phyloP scores from a whole-genome alignment of 495 filamentous ascomycete species.

The Penicillium coprophilum region DNA sequence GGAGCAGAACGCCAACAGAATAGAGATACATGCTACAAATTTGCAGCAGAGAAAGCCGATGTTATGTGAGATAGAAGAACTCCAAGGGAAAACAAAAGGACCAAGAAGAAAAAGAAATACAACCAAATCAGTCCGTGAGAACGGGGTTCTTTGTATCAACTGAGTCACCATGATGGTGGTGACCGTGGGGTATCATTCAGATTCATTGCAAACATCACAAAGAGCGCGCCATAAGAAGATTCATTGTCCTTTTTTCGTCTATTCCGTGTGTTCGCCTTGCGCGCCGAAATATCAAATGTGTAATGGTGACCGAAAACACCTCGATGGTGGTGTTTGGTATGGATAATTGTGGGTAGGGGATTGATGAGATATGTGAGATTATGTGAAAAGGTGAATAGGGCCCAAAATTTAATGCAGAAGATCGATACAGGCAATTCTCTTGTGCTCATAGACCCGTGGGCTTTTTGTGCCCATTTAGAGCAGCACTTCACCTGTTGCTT shows the following conservation, averaged over 20 bases:
- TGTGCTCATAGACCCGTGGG: background rate
- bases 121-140: background rate
- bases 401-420: background rate
- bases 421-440: background rate
- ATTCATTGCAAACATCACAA: conserved; percentile 25
- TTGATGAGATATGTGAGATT: conserved; percentile 5
- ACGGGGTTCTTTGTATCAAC: conserved; percentile 4
- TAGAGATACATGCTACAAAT: conserved; percentile 5
- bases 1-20: background rate
- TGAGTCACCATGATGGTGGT: conserved; percentile 6
- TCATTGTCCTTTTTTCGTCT: conserved; percentile 4
- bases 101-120: background rate
- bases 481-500: conserved; percentile 17
- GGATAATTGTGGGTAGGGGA: background rate
- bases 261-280: conserved; percentile 19
- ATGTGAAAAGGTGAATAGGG: background rate
- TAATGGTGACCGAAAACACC: conserved; percentile 15
- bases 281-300: conserved; percentile 16
- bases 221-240: conserved; percentile 16
- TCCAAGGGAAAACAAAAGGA: background rate
- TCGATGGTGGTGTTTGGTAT: conserved; percentile 2
- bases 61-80: background rate
- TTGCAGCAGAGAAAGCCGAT: background rate
- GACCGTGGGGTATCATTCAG: conserved; percentile 31
- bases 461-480: conserved; percentile 23